Percentiles rank a stretch among this genome's conserved stretches.
These are phyloP conservation scores for Fonsecaea monophora DNA, from an alignment of 2,329 filamentous ascomycete species.

Conservation along the genomic window DNA sequence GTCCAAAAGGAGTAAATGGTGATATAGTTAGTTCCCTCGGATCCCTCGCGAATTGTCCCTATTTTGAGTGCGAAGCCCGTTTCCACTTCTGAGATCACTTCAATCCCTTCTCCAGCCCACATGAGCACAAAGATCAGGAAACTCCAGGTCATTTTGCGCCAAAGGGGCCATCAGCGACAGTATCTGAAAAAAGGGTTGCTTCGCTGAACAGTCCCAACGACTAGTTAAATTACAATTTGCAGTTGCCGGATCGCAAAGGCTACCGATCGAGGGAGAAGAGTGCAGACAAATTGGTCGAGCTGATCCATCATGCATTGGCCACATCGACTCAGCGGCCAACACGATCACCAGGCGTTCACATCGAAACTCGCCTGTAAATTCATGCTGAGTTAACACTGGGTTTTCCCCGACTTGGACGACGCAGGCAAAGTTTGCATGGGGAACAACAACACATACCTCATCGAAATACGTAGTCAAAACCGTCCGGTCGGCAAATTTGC, in stretches of 20 bases:
- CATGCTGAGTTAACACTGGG: conserved; percentile 21
- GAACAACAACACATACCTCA: conserved; percentile 65
- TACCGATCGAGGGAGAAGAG: not conserved
- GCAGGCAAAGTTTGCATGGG: not conserved
- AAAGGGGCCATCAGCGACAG: not conserved
- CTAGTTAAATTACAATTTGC: not conserved
- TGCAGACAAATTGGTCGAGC: not conserved
- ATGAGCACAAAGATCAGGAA: not conserved
- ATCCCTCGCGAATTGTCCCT: no score
- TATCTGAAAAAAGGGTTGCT: not conserved
- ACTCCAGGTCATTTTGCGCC: not conserved
- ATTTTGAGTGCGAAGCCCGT: no score
- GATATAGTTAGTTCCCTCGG: no score
- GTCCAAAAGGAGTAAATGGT: no score
- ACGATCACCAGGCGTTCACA: conserved; percentile 77
- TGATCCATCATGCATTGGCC: not conserved
- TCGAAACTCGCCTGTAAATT: conserved; percentile 83
- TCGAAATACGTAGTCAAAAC: conserved; percentile 97
- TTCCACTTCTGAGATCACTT: not conserved
- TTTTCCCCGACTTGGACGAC: not conserved
- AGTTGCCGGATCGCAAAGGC: not conserved
- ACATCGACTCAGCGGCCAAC: not conserved
- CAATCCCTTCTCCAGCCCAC: not conserved
- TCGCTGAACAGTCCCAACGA: not conserved
- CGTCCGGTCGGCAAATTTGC: conserved; percentile 95